Conservation (phyloP, 768 basidiomycete species). For the Lactarius sanguifluus region DNA sequence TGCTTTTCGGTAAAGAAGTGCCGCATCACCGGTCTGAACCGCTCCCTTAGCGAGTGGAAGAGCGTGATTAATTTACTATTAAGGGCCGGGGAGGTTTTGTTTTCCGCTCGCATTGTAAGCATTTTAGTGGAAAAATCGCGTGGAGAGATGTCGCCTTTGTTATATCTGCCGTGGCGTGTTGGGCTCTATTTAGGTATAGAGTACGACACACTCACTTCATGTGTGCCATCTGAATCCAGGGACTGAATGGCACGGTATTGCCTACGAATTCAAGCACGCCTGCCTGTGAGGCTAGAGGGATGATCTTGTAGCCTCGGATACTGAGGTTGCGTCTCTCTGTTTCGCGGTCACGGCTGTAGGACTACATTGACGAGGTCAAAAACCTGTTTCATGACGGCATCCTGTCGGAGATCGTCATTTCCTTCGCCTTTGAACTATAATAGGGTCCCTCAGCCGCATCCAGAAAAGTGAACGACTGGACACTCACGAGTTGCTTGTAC, state of each 20-base stretch:
- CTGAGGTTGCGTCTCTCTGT: slow-evolving; percentile 69
- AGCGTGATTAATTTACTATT: slow-evolving; percentile 35
- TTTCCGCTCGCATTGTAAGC: slow-evolving; percentile 36
- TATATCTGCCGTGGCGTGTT: slow-evolving; percentile 51
- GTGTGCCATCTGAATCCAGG: slow-evolving; percentile 68
- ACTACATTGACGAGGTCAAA: slow-evolving; percentile 87
- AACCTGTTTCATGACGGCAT: slow-evolving; percentile 99
- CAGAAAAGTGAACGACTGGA: neutral
- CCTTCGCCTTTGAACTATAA: slow-evolving; percentile 88
- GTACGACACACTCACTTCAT: slow-evolving; percentile 42
- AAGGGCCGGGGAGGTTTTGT: slow-evolving; percentile 31
- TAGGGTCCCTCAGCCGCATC: slow-evolving; percentile 1
- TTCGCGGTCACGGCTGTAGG: slow-evolving; percentile 67
- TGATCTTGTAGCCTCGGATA: slow-evolving; percentile 84
- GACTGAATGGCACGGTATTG: slow-evolving; percentile 64
- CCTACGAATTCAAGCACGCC: slow-evolving; percentile 91
- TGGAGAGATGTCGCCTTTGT: slow-evolving; percentile 51
- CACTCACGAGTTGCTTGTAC: slow-evolving; percentile 79
- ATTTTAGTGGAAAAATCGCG: slow-evolving; percentile 37
- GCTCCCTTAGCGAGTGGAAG: slow-evolving; percentile 36
- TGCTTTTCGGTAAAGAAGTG: slow-evolving; percentile 92
- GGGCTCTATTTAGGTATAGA: neutral
- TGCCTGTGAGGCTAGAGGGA: slow-evolving; percentile 76
- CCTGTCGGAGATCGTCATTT: slow-evolving; percentile 90
- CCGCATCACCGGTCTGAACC: slow-evolving; percentile 83